Base-by-base conservation (phyloP, 495 filamentous ascomycete genomes). In the Talaromyces nanjingensis region DNA sequence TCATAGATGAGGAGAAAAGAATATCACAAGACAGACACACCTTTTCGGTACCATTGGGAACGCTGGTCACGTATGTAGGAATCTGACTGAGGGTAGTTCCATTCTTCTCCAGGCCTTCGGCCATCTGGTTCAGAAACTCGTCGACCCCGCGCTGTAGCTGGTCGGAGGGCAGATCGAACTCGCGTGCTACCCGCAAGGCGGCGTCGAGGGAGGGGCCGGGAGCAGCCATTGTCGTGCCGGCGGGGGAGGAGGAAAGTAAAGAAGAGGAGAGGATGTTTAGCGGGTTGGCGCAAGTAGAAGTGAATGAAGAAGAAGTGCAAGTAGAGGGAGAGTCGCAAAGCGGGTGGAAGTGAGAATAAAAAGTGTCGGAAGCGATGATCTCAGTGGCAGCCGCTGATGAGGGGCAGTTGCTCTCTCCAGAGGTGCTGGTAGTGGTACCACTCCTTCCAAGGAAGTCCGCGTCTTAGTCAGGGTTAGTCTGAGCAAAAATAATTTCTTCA, bases 11-110 rank as follows among this genome's bases (percentile, higher is more conserved):
- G 24, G 29, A 63, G 56, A 61, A 42, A 25, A 64, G 54, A 37
- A 37, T 14, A 8, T 52, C 27, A 45, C 2, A 8, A 63, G 24
- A 57, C 59, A n/a, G 9, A 45, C 39, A 22, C 67, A 83, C 79
- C 87, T 97, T 96, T 71, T 98, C 94, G 2, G 93, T 97, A 66
- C 94, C 94, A 85, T 98, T 96, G 66, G 94, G 96, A 3, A 98
- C 96, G 9, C 83, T 86, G 2, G 94, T 97, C 45, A 98, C 93
- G 72, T 93, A 98, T 24, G 94, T 96, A 0, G 94, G 94, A 69
- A 98, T 98, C 79, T 98, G 96, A 75, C 87, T 91, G 82, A 98
- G 76, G 61, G 88, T 90, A 3, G 90, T 86, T 55, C 87, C 87
- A 69, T 91, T 84, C 71, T 90, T 88, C 55, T 85, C 73, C 70